These are phyloP conservation scores for Carallia brachiata DNA, from an alignment of 345 rosid species.

Conservation along the genomic window DNA sequence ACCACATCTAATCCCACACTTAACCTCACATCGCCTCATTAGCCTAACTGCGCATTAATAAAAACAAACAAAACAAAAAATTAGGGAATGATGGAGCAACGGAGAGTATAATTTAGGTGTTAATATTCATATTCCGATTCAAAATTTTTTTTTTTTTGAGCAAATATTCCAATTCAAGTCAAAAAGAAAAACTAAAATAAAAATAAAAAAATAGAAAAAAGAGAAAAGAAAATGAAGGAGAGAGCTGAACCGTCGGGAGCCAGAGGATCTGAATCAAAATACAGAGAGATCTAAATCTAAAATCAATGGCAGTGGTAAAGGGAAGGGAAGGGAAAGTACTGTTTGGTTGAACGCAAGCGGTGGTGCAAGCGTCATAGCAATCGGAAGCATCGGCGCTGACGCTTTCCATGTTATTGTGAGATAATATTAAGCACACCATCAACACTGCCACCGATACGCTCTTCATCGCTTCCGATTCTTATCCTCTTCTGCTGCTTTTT, in stretches of 20 bases:
- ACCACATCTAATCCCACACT: slow-evolving; percentile 13
- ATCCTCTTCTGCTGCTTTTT: not conserved
- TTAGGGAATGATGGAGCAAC: not conserved
- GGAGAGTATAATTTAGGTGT: no score
- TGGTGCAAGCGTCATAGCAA: slow-evolving; percentile 21
- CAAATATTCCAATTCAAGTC: no score
- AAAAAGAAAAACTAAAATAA: not conserved
- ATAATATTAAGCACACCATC: not conserved
- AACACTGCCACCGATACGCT: not conserved
- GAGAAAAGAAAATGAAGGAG: not conserved
- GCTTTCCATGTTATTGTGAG: not conserved
- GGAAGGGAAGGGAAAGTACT: not conserved
- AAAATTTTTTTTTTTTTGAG: no score
- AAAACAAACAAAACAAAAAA: not conserved
- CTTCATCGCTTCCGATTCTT: not conserved
- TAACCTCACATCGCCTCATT: slow-evolving; percentile 14
- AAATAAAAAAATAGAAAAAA: not conserved
- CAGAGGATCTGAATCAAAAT: no score
- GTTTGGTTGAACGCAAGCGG: slow-evolving; percentile 18
- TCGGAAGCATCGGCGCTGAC: slow-evolving; percentile 1
- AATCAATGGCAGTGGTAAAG: no score
- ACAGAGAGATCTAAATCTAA: no score
- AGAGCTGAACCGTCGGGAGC: no score
- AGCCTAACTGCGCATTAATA: slow-evolving; percentile 6
- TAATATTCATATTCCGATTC: no score